A percentile compares a stretch with the other conserved stretches of the same genome.
Evolutionary conservation across 345 rosid species (phyloP).

Genomic region (Anastatica hierochuntica): DNA sequence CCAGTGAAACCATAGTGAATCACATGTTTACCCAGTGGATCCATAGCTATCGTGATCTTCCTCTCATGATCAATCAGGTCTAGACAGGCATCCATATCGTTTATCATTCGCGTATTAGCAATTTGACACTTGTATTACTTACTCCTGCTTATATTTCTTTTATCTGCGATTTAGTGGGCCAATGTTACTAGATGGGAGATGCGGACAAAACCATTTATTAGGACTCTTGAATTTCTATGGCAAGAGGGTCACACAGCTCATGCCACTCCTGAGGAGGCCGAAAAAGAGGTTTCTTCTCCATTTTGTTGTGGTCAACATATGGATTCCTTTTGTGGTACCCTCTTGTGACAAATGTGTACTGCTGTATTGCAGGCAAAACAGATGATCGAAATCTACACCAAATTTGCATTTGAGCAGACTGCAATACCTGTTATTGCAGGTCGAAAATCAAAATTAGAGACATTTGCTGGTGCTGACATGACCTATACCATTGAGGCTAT

Average conservation of each 20-base stretch:
- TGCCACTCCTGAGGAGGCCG: conserved; percentile 82
- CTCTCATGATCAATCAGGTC: conserved; percentile 92
- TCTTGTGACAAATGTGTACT: neutral
- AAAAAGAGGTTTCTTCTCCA: conserved; percentile 54
- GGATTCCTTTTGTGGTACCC: neutral
- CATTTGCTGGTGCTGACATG: conserved; percentile 86
- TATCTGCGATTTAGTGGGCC: conserved; percentile 53
- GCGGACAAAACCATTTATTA: conserved; percentile 86
- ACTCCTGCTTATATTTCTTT: neutral
- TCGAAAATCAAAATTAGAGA: conserved; percentile 75
- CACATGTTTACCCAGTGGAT: conserved; percentile 98
- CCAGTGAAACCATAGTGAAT: conserved; percentile 92
- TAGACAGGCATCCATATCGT: neutral
- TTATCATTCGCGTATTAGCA: neutral
- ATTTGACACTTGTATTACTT: neutral
- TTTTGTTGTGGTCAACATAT: neutral
- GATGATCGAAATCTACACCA: conserved; percentile 82
- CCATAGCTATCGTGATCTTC: conserved; percentile 91
- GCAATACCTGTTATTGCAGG: conserved; percentile 92
- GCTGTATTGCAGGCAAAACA: conserved; percentile 55
- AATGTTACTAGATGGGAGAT: conserved; percentile 97
- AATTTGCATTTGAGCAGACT: conserved; percentile 88
- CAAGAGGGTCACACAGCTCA: conserved; percentile 98
- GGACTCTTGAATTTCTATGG: conserved; percentile 97
- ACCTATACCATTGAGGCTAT: conserved; percentile 96